Base-by-base conservation (phyloP, 495 filamentous ascomycete species). In the Aspergillus campestris region DNA sequence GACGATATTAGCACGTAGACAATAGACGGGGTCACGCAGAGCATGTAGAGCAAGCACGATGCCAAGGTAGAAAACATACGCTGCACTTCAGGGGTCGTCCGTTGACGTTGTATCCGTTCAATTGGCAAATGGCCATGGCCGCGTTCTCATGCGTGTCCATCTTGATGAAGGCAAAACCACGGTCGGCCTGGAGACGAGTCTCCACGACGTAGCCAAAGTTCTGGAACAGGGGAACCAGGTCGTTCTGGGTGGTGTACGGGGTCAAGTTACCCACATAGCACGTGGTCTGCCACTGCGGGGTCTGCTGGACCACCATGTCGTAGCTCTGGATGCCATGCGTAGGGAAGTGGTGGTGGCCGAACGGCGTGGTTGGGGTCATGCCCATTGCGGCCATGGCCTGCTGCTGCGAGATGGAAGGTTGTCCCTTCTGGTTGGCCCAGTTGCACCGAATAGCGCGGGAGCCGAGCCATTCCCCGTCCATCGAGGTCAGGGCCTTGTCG, bases 381-480 rank as follows among this genome's bases (percentile, higher is more conserved):
- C 94, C 92, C 88, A 97, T 95, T 34, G 88, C 85, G 42, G 86
- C 84, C 87, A 99, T 91, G 28, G 89, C 87, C 63, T 92, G 86
- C 66, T 97, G 92, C 70, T 99, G 92, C 36, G 90, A 87, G 58
- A 96, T 94, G 1, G 94, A 97, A 37, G 92, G 92, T 59, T 99
- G 92, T 32, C 92, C 92, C 76, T 99, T 99, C 64, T 99, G 92
- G 69, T 99, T 99, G 42, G 92, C 92, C 92, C 92, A 99, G 73
- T 99, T 99, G 78, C 91, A 96, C 49, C 92, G 88, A 61, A 99
- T 99, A 4, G 94, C 92, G 42, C 92, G 89, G 50, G 94, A 97
- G 39, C 92, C 92, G 41, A 99, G 83, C 92, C 92, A 99, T 76
- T 99, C 94, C 43, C 94, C 91, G 61, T 99, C 92, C 92, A 97